Conservation (phyloP, 495 filamentous ascomycete species). For the Annulohypoxylon maeteangense region DNA sequence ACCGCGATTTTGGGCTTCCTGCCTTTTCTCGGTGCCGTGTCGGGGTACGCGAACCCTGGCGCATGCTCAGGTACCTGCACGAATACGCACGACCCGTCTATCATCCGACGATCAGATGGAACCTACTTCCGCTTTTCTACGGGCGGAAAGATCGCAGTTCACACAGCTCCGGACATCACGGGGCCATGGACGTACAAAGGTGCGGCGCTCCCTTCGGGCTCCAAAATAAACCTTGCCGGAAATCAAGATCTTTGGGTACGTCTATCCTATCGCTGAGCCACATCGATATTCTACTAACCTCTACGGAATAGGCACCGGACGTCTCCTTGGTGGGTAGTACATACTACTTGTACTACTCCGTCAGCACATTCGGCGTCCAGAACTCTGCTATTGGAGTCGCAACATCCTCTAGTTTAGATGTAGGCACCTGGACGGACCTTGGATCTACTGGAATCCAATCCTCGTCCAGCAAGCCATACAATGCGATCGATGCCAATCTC, state of each 20-base stretch:
- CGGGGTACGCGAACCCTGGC: slow-evolving; percentile 61
- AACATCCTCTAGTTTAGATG: slow-evolving; percentile 68
- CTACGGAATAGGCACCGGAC: slow-evolving; percentile 71
- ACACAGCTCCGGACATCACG: slow-evolving; percentile 64
- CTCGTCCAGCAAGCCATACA: slow-evolving; percentile 62
- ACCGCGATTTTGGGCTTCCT: slow-evolving; percentile 1
- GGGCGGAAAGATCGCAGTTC: slow-evolving; percentile 67
- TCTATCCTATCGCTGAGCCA: neutral
- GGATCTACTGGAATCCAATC: slow-evolving; percentile 64
- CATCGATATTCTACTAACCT: neutral
- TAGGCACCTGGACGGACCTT: slow-evolving; percentile 68
- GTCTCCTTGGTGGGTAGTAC: slow-evolving; percentile 63
- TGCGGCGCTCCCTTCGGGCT: slow-evolving; percentile 65
- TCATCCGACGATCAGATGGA: slow-evolving; percentile 72
- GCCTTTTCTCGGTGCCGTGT: slow-evolving; percentile 22
- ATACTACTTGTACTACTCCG: slow-evolving; percentile 80
- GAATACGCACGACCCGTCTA: slow-evolving; percentile 71
- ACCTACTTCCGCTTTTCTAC: slow-evolving; percentile 81
- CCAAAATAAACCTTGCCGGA: slow-evolving; percentile 65
- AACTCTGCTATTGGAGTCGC: slow-evolving; percentile 74
- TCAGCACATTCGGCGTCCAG: slow-evolving; percentile 72
- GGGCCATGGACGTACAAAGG: slow-evolving; percentile 75
- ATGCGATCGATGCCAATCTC: slow-evolving; percentile 77
- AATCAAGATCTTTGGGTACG: slow-evolving; percentile 70
- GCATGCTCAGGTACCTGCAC: slow-evolving; percentile 69